phyloP scores from a whole-genome alignment of 169 alveolate species.

The Sarcocystis neurona region DNA sequence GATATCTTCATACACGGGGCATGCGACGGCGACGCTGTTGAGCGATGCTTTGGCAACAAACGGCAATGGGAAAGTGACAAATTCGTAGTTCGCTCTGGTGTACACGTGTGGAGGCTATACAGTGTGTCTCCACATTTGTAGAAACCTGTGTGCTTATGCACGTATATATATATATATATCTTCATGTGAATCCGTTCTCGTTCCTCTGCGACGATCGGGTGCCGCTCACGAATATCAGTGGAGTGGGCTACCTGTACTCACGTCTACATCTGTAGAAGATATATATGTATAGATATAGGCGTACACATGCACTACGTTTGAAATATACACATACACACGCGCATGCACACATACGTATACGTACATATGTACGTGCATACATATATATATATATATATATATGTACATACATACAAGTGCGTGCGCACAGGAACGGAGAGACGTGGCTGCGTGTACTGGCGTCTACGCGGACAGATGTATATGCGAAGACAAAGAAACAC shows the following conservation, averaged over 20 bases:
- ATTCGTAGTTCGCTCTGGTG: too few species aligned
- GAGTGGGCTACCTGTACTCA: too few species aligned
- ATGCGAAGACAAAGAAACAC: too few species aligned
- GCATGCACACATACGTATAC: not conserved
- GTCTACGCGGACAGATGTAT: not conserved
- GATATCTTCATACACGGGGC: too few species aligned
- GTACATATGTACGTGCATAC: not conserved
- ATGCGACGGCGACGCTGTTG: too few species aligned
- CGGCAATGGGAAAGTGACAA: too few species aligned
- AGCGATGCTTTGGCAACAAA: too few species aligned
- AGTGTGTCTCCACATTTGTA: too few species aligned
- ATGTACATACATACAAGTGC: not conserved
- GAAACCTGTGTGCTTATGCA: not conserved
- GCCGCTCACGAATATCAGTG: too few species aligned
- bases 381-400: not conserved
- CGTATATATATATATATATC: not conserved
- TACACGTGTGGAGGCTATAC: too few species aligned
- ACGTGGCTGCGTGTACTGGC: not conserved
- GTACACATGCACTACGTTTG: not conserved
- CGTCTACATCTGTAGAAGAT: not conserved
- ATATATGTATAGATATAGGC: not conserved
- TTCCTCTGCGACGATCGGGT: too few species aligned
- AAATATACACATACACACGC: not conserved
- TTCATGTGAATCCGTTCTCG: not conserved
- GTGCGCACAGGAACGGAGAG: not conserved